A percentile compares a stretch with the other conserved stretches of the same genome.
Conservation (phyloP, 2,329 filamentous ascomycete species). For the Ascosphaera pollenicola region DNA sequence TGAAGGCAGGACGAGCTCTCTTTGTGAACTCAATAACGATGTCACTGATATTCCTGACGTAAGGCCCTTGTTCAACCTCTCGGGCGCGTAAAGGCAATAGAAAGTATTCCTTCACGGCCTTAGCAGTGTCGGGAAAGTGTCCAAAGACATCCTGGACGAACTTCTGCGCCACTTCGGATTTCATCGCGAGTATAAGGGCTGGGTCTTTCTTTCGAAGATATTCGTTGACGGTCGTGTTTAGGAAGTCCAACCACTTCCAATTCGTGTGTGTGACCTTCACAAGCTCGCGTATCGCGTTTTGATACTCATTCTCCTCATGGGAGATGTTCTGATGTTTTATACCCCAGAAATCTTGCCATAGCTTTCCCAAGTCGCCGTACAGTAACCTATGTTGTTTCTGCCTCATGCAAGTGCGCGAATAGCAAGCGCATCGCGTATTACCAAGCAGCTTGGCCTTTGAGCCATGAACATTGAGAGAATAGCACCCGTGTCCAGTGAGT, state of each 20-base stretch:
- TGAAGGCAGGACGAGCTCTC: slow-evolving; percentile 71
- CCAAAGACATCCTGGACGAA: slow-evolving; percentile 80
- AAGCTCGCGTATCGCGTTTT: too few species aligned
- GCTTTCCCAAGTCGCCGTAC: too few species aligned
- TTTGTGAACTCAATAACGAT: slow-evolving; percentile 97
- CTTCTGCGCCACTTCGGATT: slow-evolving; percentile 23
- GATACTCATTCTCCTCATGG: too few species aligned
- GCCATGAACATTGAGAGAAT: slow-evolving; percentile 29
- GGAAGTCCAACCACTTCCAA: slow-evolving; percentile 73
- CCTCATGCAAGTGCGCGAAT: slow-evolving; percentile 80
- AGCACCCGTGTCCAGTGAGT: slow-evolving; percentile 76
- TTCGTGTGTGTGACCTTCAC: too few species aligned
- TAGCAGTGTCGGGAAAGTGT: slow-evolving; percentile 67
- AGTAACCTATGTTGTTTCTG: too few species aligned
- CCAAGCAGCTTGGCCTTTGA: too few species aligned
- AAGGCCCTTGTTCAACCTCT: slow-evolving; percentile 90
- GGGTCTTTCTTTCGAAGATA: too few species aligned
- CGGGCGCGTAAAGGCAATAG: slow-evolving; percentile 88
- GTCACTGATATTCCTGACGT: slow-evolving; percentile 83
- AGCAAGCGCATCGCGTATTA: slow-evolving; percentile 35
- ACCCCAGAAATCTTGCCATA: too few species aligned
- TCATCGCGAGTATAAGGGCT: too few species aligned
- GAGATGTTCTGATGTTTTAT: too few species aligned
- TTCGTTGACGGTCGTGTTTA: too few species aligned
- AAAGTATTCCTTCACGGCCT: slow-evolving; percentile 81